Percentiles rank a stretch among this genome's conserved stretches.
phyloP scores from a whole-genome alignment of 768 basidiomycete genomes.

The Trametes meyenii region DNA sequence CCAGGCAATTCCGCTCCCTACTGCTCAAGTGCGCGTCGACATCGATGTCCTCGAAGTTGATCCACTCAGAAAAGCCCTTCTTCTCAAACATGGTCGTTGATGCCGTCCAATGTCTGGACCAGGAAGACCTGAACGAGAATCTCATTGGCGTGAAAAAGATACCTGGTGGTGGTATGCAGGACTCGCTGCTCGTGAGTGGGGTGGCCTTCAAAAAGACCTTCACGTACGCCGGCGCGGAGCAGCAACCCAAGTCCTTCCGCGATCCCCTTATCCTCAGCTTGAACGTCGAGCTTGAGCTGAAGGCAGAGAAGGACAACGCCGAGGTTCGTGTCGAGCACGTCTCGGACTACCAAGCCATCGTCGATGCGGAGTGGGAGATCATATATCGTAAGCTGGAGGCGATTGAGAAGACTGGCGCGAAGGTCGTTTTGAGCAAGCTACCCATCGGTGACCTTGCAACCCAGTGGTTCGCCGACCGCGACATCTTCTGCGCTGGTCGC shows the following conservation, averaged over 20 bases:
- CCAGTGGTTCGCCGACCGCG: conserved; percentile 98
- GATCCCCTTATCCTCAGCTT: conserved; percentile 90
- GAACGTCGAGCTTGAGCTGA: conserved; percentile 97
- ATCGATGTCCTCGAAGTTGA: conserved; percentile 99
- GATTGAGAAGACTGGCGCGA: conserved; percentile 94
- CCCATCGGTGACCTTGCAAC: conserved; percentile 99
- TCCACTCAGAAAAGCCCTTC: conserved; percentile 98
- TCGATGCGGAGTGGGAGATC: conserved; percentile 99
- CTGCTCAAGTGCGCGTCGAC: conserved; percentile 96
- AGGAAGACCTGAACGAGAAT: conserved; percentile 91
- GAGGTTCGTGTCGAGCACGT: conserved; percentile 97
- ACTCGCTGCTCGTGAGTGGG: conserved; percentile 85
- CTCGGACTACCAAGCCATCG: conserved; percentile 98
- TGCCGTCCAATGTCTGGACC: conserved; percentile 91
- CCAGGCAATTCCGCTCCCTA: conserved; percentile 89
- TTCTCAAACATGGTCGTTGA: conserved; percentile 99
- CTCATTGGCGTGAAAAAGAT: conserved; percentile 98
- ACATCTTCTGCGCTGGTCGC: conserved; percentile 98
- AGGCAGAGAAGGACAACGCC: conserved; percentile 99
- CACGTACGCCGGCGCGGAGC: conserved; percentile 98
- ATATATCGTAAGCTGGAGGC: conserved; percentile 97
- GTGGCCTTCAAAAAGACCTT: conserved; percentile 99
- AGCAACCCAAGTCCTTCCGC: conserved; percentile 92
- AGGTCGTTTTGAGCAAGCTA: conserved; percentile 95
- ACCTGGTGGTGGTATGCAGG: conserved; percentile 96